Evolutionary conservation across 768 basidiomycete genomes (phyloP).

Genomic region (Boletus sp.): DNA sequence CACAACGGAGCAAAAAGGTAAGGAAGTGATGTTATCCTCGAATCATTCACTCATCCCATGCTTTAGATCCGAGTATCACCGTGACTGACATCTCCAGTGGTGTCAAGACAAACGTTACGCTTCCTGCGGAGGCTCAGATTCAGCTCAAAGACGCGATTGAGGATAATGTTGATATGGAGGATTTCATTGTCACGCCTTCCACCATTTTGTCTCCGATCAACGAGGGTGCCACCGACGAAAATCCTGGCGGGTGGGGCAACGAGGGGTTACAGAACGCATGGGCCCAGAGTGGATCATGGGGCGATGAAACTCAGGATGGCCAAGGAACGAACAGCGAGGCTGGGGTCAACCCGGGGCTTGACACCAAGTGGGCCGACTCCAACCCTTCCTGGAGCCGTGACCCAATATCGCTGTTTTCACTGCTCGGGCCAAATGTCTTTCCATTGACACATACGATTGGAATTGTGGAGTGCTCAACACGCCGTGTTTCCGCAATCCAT

Average conservation of each 20-base stretch:
- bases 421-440: constrained; percentile 56
- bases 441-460: constrained; percentile 64
- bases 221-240: not conserved
- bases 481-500: constrained; percentile 50
- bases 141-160: constrained; percentile 29
- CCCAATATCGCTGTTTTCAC: constrained; percentile 30
- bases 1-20: constrained; percentile 9
- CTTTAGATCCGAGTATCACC: constrained; percentile 13
- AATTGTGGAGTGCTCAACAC: constrained; percentile 63
- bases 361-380: constrained; percentile 14
- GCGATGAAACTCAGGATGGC: constrained; percentile 3
- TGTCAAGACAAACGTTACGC: constrained; percentile 9
- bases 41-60: constrained; percentile 5
- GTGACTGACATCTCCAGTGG: constrained; percentile 20
- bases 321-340: constrained; percentile 4
- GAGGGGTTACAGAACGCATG: constrained; percentile 7
- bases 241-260: constrained; percentile 2
- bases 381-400: constrained; percentile 27
- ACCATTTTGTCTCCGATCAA: not conserved
- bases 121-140: constrained; percentile 25
- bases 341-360: not conserved
- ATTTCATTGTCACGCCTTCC: constrained; percentile 7
- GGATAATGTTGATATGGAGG: constrained; percentile 23
- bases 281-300: constrained; percentile 9
- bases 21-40: not conserved